Percentiles rank a stretch among this genome's conserved stretches.
Evolutionary conservation across 768 basidiomycete species (phyloP).

Genomic region (Termitomyces sp.): DNA sequence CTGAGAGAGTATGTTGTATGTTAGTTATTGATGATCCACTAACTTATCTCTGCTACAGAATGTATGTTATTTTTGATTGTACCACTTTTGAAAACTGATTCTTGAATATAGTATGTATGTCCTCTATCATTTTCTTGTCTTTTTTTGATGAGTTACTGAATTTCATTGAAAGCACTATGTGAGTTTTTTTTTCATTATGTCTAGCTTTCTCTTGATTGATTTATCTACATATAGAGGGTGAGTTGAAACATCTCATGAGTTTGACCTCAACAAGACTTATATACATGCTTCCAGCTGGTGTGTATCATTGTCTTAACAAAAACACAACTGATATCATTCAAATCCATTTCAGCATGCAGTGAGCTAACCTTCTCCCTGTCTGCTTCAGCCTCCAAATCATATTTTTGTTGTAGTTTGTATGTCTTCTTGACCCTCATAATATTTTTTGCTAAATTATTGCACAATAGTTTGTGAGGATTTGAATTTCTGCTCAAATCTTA

Average conservation of each 20-base stretch:
- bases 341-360: neutral
- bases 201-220: neutral
- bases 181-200: neutral
- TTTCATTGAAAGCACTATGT: neutral
- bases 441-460: neutral
- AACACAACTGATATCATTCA: neutral
- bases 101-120: neutral
- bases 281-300: neutral
- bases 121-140: neutral
- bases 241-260: neutral
- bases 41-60: neutral
- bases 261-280: neutral
- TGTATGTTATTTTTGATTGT: neutral
- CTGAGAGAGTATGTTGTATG: neutral
- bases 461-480: neutral
- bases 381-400: neutral
- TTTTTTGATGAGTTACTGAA: neutral
- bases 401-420: neutral
- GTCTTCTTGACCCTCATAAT: neutral
- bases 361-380: neutral
- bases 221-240: neutral
- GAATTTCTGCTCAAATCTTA: neutral
- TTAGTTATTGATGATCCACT: neutral
- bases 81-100: too few relatives aligned
- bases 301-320: neutral